A percentile compares a stretch with the other conserved stretches of the same genome.
Conservation (phyloP, 1,284 basidiomycete genomes). For the Leccinum pachyderme region DNA sequence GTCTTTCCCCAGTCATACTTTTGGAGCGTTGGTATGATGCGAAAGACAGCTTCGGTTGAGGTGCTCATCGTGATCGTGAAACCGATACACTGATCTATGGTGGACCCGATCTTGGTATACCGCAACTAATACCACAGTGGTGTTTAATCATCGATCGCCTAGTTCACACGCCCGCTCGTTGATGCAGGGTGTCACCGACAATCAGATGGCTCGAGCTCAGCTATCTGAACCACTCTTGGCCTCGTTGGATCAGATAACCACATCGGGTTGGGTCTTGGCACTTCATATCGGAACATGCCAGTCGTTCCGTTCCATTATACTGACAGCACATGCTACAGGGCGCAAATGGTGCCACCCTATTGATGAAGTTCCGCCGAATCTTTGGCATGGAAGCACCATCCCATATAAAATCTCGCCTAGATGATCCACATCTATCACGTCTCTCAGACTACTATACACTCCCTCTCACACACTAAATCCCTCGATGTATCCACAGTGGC, state of each 20-base stretch:
- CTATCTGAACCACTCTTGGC: background rate
- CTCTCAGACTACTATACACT: background rate
- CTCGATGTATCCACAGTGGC: conserved; percentile 52
- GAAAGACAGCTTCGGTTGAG: conserved; percentile 51
- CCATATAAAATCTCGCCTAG: conserved; percentile 23
- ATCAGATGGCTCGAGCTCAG: background rate
- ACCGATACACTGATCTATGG: background rate
- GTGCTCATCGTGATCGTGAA: conserved; percentile 20
- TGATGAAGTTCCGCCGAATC: conserved; percentile 6
- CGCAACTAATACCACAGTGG: too few relatives aligned
- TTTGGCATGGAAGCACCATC: conserved; percentile 8
- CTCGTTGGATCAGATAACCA: conserved; percentile 29
- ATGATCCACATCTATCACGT: background rate
- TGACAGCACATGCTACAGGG: background rate
- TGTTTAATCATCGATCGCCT: too few relatives aligned
- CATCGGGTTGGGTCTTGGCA: conserved; percentile 13
- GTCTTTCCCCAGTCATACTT: conserved; percentile 76
- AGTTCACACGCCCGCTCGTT: too few relatives aligned
- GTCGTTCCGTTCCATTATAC: background rate
- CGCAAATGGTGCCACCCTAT: background rate
- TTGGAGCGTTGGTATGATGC: conserved; percentile 66
- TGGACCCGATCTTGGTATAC: too few relatives aligned
- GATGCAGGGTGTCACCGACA: too few relatives aligned
- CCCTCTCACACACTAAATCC: conserved; percentile 9
- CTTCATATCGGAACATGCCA: background rate